Evolutionary conservation across 768 basidiomycete genomes (phyloP).

Genomic region (Sarcodon sp.): DNA sequence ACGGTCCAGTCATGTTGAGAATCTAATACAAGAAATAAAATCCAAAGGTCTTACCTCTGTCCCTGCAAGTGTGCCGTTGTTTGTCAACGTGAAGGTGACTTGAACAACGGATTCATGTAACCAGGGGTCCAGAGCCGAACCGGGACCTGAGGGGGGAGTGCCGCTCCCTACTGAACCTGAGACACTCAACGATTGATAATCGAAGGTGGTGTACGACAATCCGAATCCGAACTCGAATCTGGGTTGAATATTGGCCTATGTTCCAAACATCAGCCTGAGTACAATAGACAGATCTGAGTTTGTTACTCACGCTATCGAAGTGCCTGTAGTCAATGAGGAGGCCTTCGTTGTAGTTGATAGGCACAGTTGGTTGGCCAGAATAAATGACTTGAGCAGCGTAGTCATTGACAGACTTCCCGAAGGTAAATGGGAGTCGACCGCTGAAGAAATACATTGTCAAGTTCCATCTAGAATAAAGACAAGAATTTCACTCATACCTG

Average conservation of each 20-base stretch:
- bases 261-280: neutral
- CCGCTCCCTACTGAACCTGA: conserved; percentile 20
- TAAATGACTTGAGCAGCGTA: neutral
- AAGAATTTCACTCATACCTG: conserved; percentile 9
- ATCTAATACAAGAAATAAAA: neutral
- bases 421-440: neutral
- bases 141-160: neutral
- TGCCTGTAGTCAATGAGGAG: conserved; percentile 43
- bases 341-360: conserved; percentile 46
- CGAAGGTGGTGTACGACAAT: conserved; percentile 61
- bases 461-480: neutral
- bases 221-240: conserved; percentile 63
- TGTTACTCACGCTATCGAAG: conserved; percentile 28
- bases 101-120: conserved; percentile 14
- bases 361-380: conserved; percentile 4
- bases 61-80: conserved; percentile 40
- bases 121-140: neutral
- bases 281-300: neutral
- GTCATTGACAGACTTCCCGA: neutral
- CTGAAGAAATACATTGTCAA: neutral
- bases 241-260: conserved; percentile 27
- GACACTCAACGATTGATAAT: conserved; percentile 37
- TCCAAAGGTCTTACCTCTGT: conserved; percentile 20
- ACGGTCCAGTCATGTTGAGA: neutral
- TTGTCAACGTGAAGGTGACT: conserved; percentile 37